phyloP scores from a whole-genome alignment of 2,329 filamentous ascomycete species.

The Aphanocladium album region DNA sequence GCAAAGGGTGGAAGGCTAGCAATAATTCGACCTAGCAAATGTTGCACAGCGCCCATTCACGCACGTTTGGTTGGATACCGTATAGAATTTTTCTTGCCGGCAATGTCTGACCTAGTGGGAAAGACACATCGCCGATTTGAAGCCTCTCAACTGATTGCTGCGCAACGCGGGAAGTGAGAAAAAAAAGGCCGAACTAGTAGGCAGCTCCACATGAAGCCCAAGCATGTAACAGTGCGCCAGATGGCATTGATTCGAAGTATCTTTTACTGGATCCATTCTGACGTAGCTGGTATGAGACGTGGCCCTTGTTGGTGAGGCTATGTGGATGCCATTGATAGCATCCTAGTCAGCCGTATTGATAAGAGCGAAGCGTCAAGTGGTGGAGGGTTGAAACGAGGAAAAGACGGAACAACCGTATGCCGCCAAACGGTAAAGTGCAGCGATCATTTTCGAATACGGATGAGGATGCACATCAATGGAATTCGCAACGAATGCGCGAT shows the following conservation, averaged over 20 bases:
- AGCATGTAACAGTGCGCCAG: not conserved
- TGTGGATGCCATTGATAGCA: conserved; percentile 13
- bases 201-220: conserved; percentile 3
- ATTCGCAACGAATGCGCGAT: not conserved
- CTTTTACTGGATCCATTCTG: conserved; percentile 5
- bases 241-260: not conserved
- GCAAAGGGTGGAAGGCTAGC: not conserved
- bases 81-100: not conserved
- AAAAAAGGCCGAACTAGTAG: not conserved
- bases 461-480: not conserved
- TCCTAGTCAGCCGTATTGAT: conserved; percentile 8
- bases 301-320: conserved; percentile 10
- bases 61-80: not conserved
- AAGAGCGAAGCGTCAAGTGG: not conserved
- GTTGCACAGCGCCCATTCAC: not conserved
- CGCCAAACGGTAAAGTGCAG: not conserved
- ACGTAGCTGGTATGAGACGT: conserved; percentile 5
- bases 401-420: not conserved
- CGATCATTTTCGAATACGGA: conserved; percentile 4
- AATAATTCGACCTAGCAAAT: not conserved
- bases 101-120: not conserved
- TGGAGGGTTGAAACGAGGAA: conserved; percentile 9
- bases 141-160: not conserved
- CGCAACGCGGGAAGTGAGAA: not conserved
- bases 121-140: not conserved